These are phyloP conservation scores for Phytophthora ohioensis DNA, from an alignment of 352 stramenopile species.

Conservation along the genomic window DNA sequence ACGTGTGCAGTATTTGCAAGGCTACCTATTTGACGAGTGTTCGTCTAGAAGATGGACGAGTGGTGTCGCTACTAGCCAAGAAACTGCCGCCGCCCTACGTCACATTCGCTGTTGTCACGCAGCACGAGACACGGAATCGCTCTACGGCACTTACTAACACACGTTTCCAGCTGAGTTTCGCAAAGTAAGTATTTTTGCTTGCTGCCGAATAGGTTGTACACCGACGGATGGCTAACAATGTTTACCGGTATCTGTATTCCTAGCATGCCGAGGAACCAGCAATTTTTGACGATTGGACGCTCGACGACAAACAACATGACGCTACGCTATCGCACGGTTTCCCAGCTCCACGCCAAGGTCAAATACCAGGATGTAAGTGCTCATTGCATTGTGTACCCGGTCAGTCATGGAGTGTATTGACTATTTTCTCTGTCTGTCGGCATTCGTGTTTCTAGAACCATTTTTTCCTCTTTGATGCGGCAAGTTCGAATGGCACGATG, in stretches of 20 bases:
- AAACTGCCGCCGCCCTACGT: conserved; percentile 91
- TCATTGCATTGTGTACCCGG: background rate
- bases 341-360: conserved; percentile 84
- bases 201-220: background rate
- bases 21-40: conserved; percentile 92
- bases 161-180: conserved; percentile 93
- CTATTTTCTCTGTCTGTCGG: conserved; percentile 9
- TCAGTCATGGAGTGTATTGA: background rate
- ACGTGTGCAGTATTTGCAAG: conserved; percentile 93
- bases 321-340: conserved; percentile 86
- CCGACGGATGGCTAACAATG: conserved; percentile 14
- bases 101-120: conserved; percentile 92
- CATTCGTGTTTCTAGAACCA: conserved; percentile 55
- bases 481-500: conserved; percentile 89
- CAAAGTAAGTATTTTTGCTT: conserved; percentile 66
- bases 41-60: conserved; percentile 83
- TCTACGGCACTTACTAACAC: conserved; percentile 91
- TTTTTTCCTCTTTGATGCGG: conserved; percentile 79
- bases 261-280: conserved; percentile 73
- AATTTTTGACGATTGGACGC: conserved; percentile 79
- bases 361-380: conserved; percentile 82
- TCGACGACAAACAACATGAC: conserved; percentile 90
- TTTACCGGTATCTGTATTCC: conserved; percentile 4
- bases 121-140: conserved; percentile 87
- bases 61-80: conserved; percentile 89